Conservation (phyloP, 805 yeast species). For the Candida bentonensis region DNA sequence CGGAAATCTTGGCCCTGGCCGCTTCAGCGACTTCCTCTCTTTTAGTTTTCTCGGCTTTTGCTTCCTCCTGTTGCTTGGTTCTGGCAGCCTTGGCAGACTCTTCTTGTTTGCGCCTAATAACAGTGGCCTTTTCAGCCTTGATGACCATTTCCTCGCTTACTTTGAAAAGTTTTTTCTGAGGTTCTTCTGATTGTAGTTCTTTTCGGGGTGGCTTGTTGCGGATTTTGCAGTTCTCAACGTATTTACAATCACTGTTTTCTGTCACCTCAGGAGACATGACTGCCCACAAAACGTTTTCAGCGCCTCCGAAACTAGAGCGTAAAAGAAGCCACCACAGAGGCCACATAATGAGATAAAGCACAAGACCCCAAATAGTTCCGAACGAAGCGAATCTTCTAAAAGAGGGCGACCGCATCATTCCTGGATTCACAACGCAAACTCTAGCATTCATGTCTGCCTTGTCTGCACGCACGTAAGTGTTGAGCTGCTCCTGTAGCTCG, state of each 20-base stretch:
- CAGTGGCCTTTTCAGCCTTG: slow-evolving; percentile 55
- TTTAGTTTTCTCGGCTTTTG: slow-evolving; percentile 5
- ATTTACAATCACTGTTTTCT: slow-evolving; percentile 48
- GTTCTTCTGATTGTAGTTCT: slow-evolving; percentile 48
- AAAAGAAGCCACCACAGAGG: slow-evolving; percentile 77
- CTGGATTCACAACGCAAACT: slow-evolving; percentile 76
- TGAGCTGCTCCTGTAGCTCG: slow-evolving; percentile 59
- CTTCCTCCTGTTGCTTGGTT: slow-evolving; percentile 5
- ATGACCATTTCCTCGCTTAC: slow-evolving; percentile 45
- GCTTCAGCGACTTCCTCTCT: slow-evolving; percentile 3
- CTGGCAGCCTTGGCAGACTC: slow-evolving; percentile 5
- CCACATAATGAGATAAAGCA: slow-evolving; percentile 52
- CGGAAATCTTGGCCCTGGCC: no score
- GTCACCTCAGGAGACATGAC: slow-evolving; percentile 58
- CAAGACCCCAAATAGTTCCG: slow-evolving; percentile 44
- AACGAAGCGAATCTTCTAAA: slow-evolving; percentile 64
- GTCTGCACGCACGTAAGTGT: slow-evolving; percentile 50
- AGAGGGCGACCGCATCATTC: slow-evolving; percentile 78
- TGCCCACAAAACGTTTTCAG: slow-evolving; percentile 61
- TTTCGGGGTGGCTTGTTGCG: slow-evolving; percentile 35
- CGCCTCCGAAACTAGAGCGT: slow-evolving; percentile 65
- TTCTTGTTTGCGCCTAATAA: slow-evolving; percentile 41
- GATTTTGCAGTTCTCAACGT: slow-evolving; percentile 58
- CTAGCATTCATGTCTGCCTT: slow-evolving; percentile 51
- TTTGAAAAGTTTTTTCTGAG: slow-evolving; percentile 48